These are phyloP conservation scores for Danielia reshetovae DNA, from an alignment of 805 yeast species.

Conservation along the genomic window DNA sequence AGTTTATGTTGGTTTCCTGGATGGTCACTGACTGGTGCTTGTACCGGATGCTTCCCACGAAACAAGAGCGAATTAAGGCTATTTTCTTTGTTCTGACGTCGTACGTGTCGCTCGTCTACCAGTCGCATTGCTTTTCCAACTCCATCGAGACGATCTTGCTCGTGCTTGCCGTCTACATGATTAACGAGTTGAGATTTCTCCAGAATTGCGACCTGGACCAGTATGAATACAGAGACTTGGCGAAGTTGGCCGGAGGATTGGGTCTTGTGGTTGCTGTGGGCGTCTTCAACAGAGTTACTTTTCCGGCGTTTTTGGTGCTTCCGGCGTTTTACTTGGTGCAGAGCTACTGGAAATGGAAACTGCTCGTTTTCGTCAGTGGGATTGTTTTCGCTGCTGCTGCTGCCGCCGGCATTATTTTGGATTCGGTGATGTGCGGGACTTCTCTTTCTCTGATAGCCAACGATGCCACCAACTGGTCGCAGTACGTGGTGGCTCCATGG, in stretches of 20 bases:
- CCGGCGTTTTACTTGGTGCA: constrained; percentile 52
- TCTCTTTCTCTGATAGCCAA: constrained; percentile 3
- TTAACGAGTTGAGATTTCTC: constrained; percentile 37
- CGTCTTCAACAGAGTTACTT: constrained; percentile 79
- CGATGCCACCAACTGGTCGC: constrained; percentile 13
- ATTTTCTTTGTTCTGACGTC: constrained; percentile 49
- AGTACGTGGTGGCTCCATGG: constrained; percentile 62
- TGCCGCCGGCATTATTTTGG: constrained; percentile 42
- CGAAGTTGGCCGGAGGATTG: constrained; percentile 37
- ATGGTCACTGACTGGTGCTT: constrained; percentile 38
- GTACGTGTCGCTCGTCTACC: constrained; percentile 74
- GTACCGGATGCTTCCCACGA: constrained; percentile 45
- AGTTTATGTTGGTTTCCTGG: constrained; percentile 39
- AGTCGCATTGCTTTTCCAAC: constrained; percentile 88
- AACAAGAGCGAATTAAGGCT: constrained; percentile 47
- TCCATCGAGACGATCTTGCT: constrained; percentile 67
- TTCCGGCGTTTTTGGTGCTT: constrained; percentile 64
- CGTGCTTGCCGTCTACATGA: constrained; percentile 45
- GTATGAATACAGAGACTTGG: constrained; percentile 5
- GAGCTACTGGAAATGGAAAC: constrained; percentile 36
- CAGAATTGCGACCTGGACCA: constrained; percentile 8
- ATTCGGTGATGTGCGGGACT: constrained; percentile 44
- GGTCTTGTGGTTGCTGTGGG: constrained; percentile 55
- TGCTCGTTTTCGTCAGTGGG: constrained; percentile 23
- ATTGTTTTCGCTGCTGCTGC: constrained; percentile 35